Base-by-base conservation (phyloP, 78 protist genomes). In the Dictyostelium firmibasis region DNA sequence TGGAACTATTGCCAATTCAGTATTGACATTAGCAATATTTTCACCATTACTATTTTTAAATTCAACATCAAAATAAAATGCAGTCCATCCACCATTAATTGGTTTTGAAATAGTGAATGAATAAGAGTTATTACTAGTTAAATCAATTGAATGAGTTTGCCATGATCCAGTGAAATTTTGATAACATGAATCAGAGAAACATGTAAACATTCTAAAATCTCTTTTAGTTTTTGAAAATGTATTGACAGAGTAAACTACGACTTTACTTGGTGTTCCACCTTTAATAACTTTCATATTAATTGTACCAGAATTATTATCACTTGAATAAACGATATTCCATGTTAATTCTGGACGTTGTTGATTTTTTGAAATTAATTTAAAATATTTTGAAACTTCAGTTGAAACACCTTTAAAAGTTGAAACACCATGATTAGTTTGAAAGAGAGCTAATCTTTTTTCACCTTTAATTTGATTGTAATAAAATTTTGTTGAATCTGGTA, bases 151-250 rank as follows among this genome's bases (percentile, higher is more conserved):
- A 35, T 50, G 27, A n/a, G 84, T 20, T 43, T 53, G 18, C n/a
- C 36, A 41, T 57, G 20, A 20, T 57, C 67, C 67, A 2, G 31
- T 47, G 27, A 35, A 41, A 23, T 47, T 50, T 38, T 77, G 64
- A 43, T 64, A 60, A 38, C 74, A 83, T 18, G 31, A 3, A 8
- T 14, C 31, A 11, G 79, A 33, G 4, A 13, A 27, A 20, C 79
- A 36, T 11, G 62, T 38, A 64, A 25, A 44, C 33, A n/a, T 14
- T 72, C 93, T 79, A 47, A 67, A 88, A 41, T 88, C 93, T 60
- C 93, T 82, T 10, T 64, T 33, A 38, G 67, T 62, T 27, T 11
- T 38, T 62, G 93, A 79, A 0, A 70, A 5, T 3, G 79, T 79
- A 33, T 62, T 9, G 0, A 60, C 92, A 10, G 81, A n/a, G 5